Percentiles rank a stretch among this genome's conserved stretches.
phyloP scores from a whole-genome alignment of 1,139 yeast species.

The Candida pseudoviswanathii region DNA sequence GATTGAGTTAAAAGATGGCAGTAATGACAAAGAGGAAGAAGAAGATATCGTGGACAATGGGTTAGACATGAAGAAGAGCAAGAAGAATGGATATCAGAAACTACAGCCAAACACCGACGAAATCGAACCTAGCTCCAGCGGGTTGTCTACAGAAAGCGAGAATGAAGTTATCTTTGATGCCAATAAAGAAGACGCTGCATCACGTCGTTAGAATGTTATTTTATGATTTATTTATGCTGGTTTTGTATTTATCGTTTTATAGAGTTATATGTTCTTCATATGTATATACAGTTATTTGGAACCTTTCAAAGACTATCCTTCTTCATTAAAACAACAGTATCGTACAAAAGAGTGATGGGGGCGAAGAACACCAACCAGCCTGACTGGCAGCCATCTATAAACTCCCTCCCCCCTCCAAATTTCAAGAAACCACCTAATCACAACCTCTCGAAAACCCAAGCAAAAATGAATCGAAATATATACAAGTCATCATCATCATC shows the following conservation, averaged over 20 bases:
- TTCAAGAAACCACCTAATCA: too few species aligned
- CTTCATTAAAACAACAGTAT: not conserved
- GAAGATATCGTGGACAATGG: constrained; percentile 8
- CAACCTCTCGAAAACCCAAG: not conserved
- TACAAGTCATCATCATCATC: constrained; percentile 1
- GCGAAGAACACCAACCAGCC: too few species aligned
- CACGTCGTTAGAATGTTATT: not conserved
- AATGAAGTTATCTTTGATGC: constrained; percentile 19
- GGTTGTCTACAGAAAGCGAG: constrained; percentile 14
- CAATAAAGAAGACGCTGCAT: constrained; percentile 1
- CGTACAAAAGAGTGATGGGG: not conserved
- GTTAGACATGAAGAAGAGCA: constrained; percentile 10
- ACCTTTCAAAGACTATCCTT: not conserved
- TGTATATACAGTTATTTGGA: not conserved
- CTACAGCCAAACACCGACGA: constrained; percentile 6
- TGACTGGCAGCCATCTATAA: not conserved
- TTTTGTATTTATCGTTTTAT: not conserved
- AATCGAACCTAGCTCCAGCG: constrained; percentile 4
- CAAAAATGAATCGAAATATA: constrained; percentile 1
- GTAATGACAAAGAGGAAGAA: constrained; percentile 17
- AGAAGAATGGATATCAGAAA: constrained; percentile 8
- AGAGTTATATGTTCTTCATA: not conserved
- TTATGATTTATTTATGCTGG: not conserved
- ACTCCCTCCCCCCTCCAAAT: not conserved
- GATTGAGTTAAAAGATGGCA: constrained; percentile 2